phyloP scores from a whole-genome alignment of 2,329 filamentous ascomycete genomes.

The Fusarium sp. region DNA sequence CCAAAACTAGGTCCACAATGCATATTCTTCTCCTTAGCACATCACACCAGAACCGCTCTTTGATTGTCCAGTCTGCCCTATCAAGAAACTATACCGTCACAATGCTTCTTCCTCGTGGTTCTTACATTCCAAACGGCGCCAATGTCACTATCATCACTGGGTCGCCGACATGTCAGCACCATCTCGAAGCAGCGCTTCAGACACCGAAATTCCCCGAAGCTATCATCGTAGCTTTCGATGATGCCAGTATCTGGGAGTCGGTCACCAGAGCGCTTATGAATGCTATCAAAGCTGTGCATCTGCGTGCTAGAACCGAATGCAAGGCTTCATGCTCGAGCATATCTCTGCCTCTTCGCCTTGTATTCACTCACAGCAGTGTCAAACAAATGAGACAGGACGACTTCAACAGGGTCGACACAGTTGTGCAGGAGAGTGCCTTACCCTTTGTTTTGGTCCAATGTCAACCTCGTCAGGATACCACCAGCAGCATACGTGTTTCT shows the following conservation, averaged over 20 bases:
- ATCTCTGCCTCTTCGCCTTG: conserved; percentile 50
- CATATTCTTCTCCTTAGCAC: conserved; percentile 60
- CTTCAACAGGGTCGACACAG: conserved; percentile 59
- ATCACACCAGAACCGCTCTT: conserved; percentile 59
- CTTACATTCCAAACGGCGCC: neutral
- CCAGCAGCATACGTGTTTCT: neutral
- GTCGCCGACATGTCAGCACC: conserved; percentile 23
- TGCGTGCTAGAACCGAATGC: conserved; percentile 53
- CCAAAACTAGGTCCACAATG: neutral
- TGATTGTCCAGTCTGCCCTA: conserved; percentile 56
- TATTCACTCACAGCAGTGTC: conserved; percentile 59
- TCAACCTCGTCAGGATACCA: neutral
- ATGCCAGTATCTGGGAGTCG: conserved; percentile 56
- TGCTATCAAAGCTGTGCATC: conserved; percentile 52
- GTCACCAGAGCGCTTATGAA: conserved; percentile 53
- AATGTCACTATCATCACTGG: conserved; percentile 2
- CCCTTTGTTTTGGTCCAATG: conserved; percentile 33
- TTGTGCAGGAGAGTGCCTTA: conserved; percentile 53
- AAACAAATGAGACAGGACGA: conserved; percentile 61
- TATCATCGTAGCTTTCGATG: conserved; percentile 62
- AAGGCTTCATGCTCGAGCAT: conserved; percentile 52
- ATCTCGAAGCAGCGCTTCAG: conserved; percentile 53
- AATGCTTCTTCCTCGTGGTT: conserved; percentile 37
- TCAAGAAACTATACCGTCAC: conserved; percentile 56
- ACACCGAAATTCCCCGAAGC: conserved; percentile 44